These are phyloP conservation scores for Prasinococcaceae sp. DNA, from an alignment of 139 green algal species.

Conservation along the genomic window DNA sequence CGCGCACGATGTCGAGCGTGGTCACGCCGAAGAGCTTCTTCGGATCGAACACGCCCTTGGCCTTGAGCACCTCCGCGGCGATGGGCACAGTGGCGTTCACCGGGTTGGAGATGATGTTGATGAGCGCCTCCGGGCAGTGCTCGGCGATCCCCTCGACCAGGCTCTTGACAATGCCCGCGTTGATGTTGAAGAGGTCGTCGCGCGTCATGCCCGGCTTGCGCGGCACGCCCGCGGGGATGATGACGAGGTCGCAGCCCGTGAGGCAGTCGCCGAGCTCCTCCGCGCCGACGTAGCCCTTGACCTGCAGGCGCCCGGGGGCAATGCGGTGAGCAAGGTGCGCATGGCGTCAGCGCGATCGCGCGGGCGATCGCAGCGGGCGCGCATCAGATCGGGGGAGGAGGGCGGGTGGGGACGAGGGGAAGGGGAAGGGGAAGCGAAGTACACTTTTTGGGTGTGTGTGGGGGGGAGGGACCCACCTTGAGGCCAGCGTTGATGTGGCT, in stretches of 20 bases:
- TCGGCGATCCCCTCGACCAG: conserved; percentile 60
- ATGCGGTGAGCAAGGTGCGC: too few species aligned
- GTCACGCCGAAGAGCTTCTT: conserved; percentile 34
- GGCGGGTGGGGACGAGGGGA: too few species aligned
- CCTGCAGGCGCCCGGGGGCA: too few species aligned
- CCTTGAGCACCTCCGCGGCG: conserved; percentile 73
- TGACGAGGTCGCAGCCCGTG: conserved; percentile 66
- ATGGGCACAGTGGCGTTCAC: conserved; percentile 99
- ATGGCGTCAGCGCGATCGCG: too few species aligned
- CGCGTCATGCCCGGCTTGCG: conserved; percentile 97
- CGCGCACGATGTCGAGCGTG: conserved; percentile 36
- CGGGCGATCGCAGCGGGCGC: too few species aligned
- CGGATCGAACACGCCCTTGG: conserved; percentile 32
- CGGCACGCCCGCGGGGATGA: conserved; percentile 80
- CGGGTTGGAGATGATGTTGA: conserved; percentile 89
- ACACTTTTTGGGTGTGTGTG: too few species aligned
- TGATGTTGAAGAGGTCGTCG: conserved; percentile 98
- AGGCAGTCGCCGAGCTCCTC: conserved; percentile 67
- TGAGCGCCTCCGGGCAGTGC: conserved; percentile 41
- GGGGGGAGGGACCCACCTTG: too few species aligned
- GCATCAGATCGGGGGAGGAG: too few species aligned
- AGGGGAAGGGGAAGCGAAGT: too few species aligned
- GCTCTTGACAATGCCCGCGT: conserved; percentile 81
- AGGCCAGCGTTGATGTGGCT: conserved; percentile 84
- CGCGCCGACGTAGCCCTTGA: conserved; percentile 49